Percentiles rank a stretch among this genome's conserved stretches.
Conservation (phyloP, 768 basidiomycete species). For the Russula vinacea region DNA sequence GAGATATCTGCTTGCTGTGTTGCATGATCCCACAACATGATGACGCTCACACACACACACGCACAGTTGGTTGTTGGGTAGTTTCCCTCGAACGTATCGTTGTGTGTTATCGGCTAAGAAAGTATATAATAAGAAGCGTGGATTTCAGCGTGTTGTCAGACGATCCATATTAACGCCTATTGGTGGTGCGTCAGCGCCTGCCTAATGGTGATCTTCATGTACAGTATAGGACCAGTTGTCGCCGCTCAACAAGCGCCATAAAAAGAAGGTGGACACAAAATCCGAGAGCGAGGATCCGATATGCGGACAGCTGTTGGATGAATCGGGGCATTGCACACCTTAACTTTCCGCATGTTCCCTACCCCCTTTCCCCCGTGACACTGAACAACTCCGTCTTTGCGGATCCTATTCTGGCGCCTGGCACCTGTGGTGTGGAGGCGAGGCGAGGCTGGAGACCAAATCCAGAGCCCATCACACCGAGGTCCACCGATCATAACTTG, state of each 20-base stretch:
- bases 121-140: background rate
- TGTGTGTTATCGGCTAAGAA: slow-evolving; percentile 2
- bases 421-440: slow-evolving; percentile 11
- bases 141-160: background rate
- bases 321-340: slow-evolving; percentile 18
- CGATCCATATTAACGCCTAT: slow-evolving; percentile 7
- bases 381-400: slow-evolving; percentile 9
- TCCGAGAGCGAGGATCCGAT: slow-evolving; percentile 19
- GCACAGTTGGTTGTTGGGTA: background rate
- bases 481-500: slow-evolving; percentile 20
- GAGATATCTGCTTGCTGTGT: slow-evolving; percentile 75
- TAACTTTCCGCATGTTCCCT: background rate
- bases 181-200: background rate
- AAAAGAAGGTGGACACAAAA: slow-evolving; percentile 2
- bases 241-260: slow-evolving; percentile 11
- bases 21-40: slow-evolving; percentile 59
- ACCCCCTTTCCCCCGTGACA: slow-evolving; percentile 10
- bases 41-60: background rate
- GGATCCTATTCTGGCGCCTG: background rate
- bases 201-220: slow-evolving; percentile 4
- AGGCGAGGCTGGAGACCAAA: slow-evolving; percentile 6
- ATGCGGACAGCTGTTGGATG: slow-evolving; percentile 17
- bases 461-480: slow-evolving; percentile 16
- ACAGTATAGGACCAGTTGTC: slow-evolving; percentile 10
- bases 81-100: slow-evolving; percentile 9